These are phyloP conservation scores for Ogataea pignaliae DNA, from an alignment of 805 yeast genomes.

Conservation along the genomic window DNA sequence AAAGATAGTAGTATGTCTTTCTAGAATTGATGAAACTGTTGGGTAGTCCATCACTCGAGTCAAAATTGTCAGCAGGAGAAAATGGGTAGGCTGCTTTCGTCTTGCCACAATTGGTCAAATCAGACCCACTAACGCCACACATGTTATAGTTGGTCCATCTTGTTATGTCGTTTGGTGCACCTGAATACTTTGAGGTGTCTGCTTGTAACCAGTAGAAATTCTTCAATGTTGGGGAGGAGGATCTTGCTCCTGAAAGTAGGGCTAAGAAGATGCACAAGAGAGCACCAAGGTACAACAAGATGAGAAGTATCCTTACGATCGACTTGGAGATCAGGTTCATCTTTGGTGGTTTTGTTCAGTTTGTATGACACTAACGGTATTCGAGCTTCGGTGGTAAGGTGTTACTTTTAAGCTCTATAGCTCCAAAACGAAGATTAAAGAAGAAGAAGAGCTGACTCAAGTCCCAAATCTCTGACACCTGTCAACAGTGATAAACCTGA, in stretches of 20 bases:
- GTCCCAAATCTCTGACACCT: too few species aligned
- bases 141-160: slow-evolving; percentile 84
- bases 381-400: too few species aligned
- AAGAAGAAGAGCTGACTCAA: too few species aligned
- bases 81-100: slow-evolving; percentile 76
- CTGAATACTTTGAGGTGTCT: slow-evolving; percentile 53
- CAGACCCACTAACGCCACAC: slow-evolving; percentile 40
- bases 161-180: slow-evolving; percentile 40
- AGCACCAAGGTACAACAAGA: slow-evolving; percentile 32
- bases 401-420: too few species aligned
- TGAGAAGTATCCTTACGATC: slow-evolving; percentile 5
- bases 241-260: slow-evolving; percentile 56
- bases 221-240: slow-evolving; percentile 44
- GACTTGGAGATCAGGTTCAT: background rate
- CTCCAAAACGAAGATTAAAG: too few species aligned
- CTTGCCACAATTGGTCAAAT: slow-evolving; percentile 44
- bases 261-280: slow-evolving; percentile 55
- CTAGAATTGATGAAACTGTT: slow-evolving; percentile 42
- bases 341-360: too few species aligned
- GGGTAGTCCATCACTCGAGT: slow-evolving; percentile 47
- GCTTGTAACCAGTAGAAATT: slow-evolving; percentile 79
- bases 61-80: slow-evolving; percentile 75
- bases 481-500: too few species aligned
- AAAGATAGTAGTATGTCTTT: slow-evolving; percentile 56
- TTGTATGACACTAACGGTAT: too few species aligned